Conservation (phyloP, 2,329 filamentous ascomycete species). For the Talaromyces verruculosus region DNA sequence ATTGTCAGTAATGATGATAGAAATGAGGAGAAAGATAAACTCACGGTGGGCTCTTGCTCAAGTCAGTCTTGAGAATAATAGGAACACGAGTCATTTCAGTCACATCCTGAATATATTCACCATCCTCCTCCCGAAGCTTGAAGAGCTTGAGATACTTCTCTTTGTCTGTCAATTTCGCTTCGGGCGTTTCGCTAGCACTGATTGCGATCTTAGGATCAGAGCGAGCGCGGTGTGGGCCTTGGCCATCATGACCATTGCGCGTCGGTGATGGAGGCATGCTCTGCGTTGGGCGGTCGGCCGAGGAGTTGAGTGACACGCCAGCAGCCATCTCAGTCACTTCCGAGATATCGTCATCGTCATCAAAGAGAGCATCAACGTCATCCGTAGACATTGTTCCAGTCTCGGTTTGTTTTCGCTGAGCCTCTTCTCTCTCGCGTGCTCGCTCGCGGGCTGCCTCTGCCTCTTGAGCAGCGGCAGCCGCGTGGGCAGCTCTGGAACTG, state of each 20-base stretch:
- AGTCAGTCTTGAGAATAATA: slow-evolving; percentile 97
- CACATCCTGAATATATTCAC: slow-evolving; percentile 97
- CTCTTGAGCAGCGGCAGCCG: slow-evolving; percentile 62
- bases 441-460: slow-evolving; percentile 78
- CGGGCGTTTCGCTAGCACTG: slow-evolving; percentile 64
- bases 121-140: slow-evolving; percentile 83
- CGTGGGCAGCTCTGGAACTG: slow-evolving; percentile 71
- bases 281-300: slow-evolving; percentile 81
- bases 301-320: slow-evolving; percentile 74
- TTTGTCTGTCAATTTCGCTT: slow-evolving; percentile 83
- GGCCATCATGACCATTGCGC: slow-evolving; percentile 61
- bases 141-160: slow-evolving; percentile 94
- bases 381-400: slow-evolving; percentile 92
- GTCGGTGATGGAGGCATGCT: slow-evolving; percentile 91
- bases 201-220: slow-evolving; percentile 90
- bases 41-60: slow-evolving; percentile 99
- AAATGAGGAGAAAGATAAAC: slow-evolving; percentile 46
- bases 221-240: slow-evolving; percentile 78
- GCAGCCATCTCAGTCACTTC: slow-evolving; percentile 89
- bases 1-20: slow-evolving; percentile 26
- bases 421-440: slow-evolving; percentile 85
- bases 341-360: slow-evolving; percentile 83
- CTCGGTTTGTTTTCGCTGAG: slow-evolving; percentile 87
- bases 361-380: slow-evolving; percentile 92
- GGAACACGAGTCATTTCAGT: slow-evolving; percentile 96